Base-by-base conservation (phyloP, 257 asterid genomes). In the Ballota nigra region DNA sequence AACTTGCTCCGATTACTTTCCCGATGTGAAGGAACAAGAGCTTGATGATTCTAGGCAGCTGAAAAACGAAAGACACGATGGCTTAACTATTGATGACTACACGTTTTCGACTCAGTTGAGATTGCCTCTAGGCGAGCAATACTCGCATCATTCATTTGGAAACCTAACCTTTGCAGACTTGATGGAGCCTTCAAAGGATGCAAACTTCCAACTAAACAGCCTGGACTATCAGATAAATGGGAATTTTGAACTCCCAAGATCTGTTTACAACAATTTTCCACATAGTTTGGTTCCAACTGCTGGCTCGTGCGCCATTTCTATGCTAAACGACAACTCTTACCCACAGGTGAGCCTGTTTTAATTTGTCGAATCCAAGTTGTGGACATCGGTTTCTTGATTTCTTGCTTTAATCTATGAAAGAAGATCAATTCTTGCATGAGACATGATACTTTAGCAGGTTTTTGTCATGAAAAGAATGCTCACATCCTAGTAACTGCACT, bases 241-340 rank as follows among this genome's bases (percentile, higher is more conserved):
- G n/a, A 89, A 80, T 70, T 88, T 85, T 61, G 88, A 85, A 41
- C 84, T 82, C 31, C 83, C 80, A n/a, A 78, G 91, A 73, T 81
- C 90, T 41, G 68, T 84, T 28, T 86, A 82, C 66, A 81, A 75
- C 76, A 76, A 65, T 61, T 62, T 77, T 29, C 81, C 79, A 9
- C 81, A 77, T 59, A 69, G 77, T 59, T 81, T 89, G 83, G 77
- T 77, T 77, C 84, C 87, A 18, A 18, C 83, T 34, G 61, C 84
- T 29, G 85, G 79, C 34, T 63, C 84, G 3, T 80, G 84, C 24
- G 77, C 67, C 43, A 70, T 84, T 77, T 82, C 87, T 76, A 77
- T 74, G 81, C 84, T 90, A 0, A 82, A 84, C 40, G 82, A 76
- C 45, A 79, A 76, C 77, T 73, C 96, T 47, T 89, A 75, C 71